Percentiles rank a stretch among this genome's conserved stretches.
phyloP scores from a whole-genome alignment of 2,329 filamentous ascomycete species.

The Colletotrichum gigasporum region DNA sequence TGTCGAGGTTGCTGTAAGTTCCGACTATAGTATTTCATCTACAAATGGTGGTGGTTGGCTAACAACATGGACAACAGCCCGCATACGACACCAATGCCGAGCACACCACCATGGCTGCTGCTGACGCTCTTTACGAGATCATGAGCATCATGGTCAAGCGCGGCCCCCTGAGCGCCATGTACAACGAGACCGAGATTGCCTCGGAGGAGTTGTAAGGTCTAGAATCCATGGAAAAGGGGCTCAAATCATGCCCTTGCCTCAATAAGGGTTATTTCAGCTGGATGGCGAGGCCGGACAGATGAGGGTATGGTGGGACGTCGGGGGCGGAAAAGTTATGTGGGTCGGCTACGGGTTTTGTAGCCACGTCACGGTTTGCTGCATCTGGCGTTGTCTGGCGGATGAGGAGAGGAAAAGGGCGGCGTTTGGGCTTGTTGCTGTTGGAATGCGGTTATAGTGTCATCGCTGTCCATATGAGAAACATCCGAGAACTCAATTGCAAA shows the following conservation, averaged over 20 bases:
- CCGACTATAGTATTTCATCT: neutral
- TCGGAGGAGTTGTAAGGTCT: conserved; percentile 20
- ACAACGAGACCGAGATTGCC: conserved; percentile 18
- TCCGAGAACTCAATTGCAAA: too few species aligned
- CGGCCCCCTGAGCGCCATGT: conserved; percentile 66
- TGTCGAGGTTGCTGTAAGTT: conserved; percentile 72
- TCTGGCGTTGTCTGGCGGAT: neutral
- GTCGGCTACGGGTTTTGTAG: neutral
- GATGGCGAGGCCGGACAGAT: neutral
- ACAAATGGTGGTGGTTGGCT: neutral
- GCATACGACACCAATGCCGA: conserved; percentile 79
- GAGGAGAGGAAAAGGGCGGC: neutral
- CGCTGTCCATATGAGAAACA: too few species aligned
- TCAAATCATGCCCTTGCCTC: too few species aligned
- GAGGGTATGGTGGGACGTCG: neutral
- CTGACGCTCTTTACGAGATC: conserved; percentile 78
- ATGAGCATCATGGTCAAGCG: conserved; percentile 87
- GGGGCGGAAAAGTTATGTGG: too few species aligned
- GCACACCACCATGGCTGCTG: conserved; percentile 78
- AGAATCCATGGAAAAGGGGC: too few species aligned
- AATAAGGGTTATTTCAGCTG: neutral
- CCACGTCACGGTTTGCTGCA: neutral
- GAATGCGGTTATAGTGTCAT: neutral
- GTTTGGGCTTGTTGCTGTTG: neutral
- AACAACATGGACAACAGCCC: conserved; percentile 46